Base-by-base conservation (phyloP, 2,329 filamentous ascomycete species). In the Talaromyces amestolkiae region DNA sequence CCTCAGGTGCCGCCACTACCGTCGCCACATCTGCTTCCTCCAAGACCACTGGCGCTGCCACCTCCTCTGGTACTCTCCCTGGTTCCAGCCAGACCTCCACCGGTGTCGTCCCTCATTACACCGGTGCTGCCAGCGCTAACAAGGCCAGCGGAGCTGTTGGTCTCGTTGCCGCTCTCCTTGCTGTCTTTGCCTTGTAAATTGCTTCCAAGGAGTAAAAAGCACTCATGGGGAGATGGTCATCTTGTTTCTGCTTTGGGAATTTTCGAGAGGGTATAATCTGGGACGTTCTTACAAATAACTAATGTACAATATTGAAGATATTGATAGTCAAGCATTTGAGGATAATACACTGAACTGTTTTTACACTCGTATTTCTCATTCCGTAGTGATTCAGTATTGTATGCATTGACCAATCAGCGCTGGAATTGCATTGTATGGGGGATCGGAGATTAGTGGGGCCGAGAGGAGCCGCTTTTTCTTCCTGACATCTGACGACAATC, bases 141-240 rank as follows among this genome's bases (percentile, higher is more conserved):
- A 62, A 54, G 27, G 63, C 54, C 60, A 66, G 47, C 67, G 64
- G 59, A 63, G 61, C 51, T 39, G 67, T 56, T 39, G 69, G 70
- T 59, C 64, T 66, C 15, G 47, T 69, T 47, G 66, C 68, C 31
- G 61, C 65, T 41, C 65, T 67, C 39, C 69, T 67, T 49, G 69
- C 68, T 37, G 63, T 68, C 31, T 41, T 72, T 59, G 65, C 67
- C 58, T 61, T 72, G 27, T 72, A 68, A 59, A 59, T 63, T 41
- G 31, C n/a, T 22, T 19, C 35, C 35, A 13, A 22, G 35, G 27
- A 4, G 24, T 33, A 3, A 13, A 22, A 27, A 56, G 19, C 33
- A 22, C 24, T 22, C 17, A 19, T 35, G 51, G 31, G 19, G 10
- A 24, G 13, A 37, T 5, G 33, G 3, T 19, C 37, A 11, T 39